These are phyloP conservation scores for Kokia cookei DNA, from an alignment of 441 rosid species.

Conservation along the genomic window DNA sequence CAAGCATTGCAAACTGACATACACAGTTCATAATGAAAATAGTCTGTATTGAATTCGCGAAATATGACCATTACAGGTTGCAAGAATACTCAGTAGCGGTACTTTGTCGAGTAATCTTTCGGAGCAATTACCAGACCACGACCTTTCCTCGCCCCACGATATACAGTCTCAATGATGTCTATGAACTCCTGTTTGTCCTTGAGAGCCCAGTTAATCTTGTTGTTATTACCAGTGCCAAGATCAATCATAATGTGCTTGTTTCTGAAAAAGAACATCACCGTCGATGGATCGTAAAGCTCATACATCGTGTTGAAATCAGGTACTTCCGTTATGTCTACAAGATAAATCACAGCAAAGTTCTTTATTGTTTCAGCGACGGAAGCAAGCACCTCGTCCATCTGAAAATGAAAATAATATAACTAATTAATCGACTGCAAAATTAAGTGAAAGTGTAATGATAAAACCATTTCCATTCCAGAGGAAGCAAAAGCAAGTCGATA, in stretches of 20 bases:
- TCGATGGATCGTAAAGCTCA: conserved; percentile 90
- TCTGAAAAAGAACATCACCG: conserved; percentile 94
- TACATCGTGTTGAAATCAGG: conserved; percentile 99
- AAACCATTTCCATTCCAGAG: background rate
- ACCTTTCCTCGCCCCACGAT: conserved; percentile 92
- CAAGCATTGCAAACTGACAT: background rate
- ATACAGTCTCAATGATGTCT: conserved; percentile 82
- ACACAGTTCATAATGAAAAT: background rate
- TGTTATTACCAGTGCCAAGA: conserved; percentile 98
- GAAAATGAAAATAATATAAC: background rate
- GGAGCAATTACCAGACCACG: conserved; percentile 97
- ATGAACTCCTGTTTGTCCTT: conserved; percentile 97
- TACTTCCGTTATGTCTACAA: conserved; percentile 89
- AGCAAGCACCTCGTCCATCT: conserved; percentile 97
- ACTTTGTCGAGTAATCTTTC: conserved; percentile 92
- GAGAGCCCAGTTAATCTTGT: conserved; percentile 98
- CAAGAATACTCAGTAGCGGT: conserved; percentile 55
- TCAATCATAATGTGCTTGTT: conserved; percentile 98
- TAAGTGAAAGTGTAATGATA: background rate
- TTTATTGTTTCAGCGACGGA: conserved; percentile 90
- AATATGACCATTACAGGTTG: background rate
- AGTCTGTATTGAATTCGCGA: background rate
- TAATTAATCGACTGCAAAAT: background rate
- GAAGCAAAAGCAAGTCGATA: background rate
- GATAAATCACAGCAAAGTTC: conserved; percentile 93